A percentile compares a stretch with the other conserved stretches of the same genome.
phyloP scores from a whole-genome alignment of 495 filamentous ascomycete genomes.

The Corynascus novoguineensis region DNA sequence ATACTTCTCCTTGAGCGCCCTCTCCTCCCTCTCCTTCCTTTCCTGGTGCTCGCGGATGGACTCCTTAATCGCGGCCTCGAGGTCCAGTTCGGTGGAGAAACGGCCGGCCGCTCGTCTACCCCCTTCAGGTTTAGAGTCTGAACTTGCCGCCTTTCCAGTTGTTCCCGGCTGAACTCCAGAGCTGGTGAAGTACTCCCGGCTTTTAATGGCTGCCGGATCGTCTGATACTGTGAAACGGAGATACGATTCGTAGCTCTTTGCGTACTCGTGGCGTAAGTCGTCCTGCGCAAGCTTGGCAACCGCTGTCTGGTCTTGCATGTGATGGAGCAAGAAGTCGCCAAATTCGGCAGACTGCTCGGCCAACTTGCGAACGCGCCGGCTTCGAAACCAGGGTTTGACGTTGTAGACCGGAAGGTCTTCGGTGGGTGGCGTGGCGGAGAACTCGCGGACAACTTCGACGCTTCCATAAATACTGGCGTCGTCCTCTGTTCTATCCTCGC shows the following conservation, averaged over 20 bases:
- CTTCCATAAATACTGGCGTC: constrained; percentile 52
- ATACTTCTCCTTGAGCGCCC: constrained; percentile 63
- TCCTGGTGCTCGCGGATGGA: constrained; percentile 73
- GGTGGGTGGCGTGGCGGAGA: constrained; percentile 45
- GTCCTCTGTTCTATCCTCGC: constrained; percentile 56
- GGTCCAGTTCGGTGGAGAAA: constrained; percentile 62
- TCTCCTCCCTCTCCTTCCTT: constrained; percentile 62
- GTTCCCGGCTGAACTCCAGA: constrained; percentile 20
- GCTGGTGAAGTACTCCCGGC: constrained; percentile 38
- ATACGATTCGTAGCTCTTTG: constrained; percentile 42
- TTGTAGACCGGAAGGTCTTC: constrained; percentile 42
- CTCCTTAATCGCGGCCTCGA: constrained; percentile 69
- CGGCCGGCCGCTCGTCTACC: constrained; percentile 52
- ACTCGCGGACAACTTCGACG: constrained; percentile 40
- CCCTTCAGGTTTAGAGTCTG: constrained; percentile 54
- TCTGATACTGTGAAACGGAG: constrained; percentile 48
- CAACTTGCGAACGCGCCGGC: constrained; percentile 31
- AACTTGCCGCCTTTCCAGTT: constrained; percentile 32
- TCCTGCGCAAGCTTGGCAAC: constrained; percentile 27
- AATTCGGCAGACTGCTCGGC: constrained; percentile 28
- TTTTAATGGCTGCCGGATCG: constrained; percentile 44
- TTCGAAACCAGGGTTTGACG: constrained; percentile 40
- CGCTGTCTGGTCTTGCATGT: constrained; percentile 22
- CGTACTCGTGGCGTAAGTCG: constrained; percentile 29
- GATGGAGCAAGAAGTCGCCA: constrained; percentile 30